Conservation (phyloP, 495 filamentous ascomycete genomes). For the Hypoxylon cercidicola region DNA sequence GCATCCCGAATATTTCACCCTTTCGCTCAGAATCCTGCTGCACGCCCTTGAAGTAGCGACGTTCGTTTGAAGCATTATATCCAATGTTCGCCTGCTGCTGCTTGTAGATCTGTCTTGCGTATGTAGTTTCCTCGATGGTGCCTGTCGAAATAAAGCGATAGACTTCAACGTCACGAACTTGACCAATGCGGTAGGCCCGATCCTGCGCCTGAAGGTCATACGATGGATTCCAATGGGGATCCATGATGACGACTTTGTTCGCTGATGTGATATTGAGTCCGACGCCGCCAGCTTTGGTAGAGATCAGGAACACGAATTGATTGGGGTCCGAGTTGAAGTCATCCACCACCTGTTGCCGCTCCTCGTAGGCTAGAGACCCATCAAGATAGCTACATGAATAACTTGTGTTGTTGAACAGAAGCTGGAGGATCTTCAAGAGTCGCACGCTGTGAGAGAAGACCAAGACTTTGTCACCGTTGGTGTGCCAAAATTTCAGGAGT, state of each 20-base stretch:
- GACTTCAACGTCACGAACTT: constrained; percentile 92
- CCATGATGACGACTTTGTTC: constrained; percentile 97
- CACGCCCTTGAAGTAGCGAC: constrained; percentile 95
- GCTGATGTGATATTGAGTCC: constrained; percentile 97
- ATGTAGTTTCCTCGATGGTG: constrained; percentile 97
- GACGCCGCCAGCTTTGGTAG: constrained; percentile 86
- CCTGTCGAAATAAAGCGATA: constrained; percentile 93
- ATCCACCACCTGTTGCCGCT: constrained; percentile 81
- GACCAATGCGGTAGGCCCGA: constrained; percentile 94
- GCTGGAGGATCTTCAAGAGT: constrained; percentile 84
- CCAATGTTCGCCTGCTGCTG: constrained; percentile 98
- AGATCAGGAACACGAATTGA: constrained; percentile 96
- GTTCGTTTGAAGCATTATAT: constrained; percentile 90
- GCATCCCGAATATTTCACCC: constrained; percentile 93
- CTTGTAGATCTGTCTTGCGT: constrained; percentile 97
- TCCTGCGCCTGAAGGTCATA: constrained; percentile 97
- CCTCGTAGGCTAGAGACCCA: constrained; percentile 86
- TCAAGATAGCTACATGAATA: constrained; percentile 95
- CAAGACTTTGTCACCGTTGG: constrained; percentile 89
- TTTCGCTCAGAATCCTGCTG: constrained; percentile 81
- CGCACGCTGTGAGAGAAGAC: constrained; percentile 93
- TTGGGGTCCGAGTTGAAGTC: constrained; percentile 90
- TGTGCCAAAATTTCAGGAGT: constrained; percentile 88
- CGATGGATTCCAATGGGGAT: constrained; percentile 97
- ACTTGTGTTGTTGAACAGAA: constrained; percentile 86